phyloP scores from a whole-genome alignment of 345 rosid genomes.

The Rubroshorea leprosula region DNA sequence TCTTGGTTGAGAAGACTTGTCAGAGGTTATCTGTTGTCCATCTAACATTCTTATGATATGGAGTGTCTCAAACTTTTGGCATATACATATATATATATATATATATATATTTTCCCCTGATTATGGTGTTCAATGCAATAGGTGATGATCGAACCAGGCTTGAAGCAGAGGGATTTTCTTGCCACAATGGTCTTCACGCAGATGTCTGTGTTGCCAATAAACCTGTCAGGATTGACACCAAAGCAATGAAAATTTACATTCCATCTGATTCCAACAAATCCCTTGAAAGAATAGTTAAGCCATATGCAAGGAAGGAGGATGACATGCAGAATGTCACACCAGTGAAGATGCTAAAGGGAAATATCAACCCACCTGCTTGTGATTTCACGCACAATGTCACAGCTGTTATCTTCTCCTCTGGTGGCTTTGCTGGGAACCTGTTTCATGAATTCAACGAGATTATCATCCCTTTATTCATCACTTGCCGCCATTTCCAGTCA shows the following conservation, averaged over 20 bases:
- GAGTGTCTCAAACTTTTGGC: too few species aligned
- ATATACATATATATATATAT: too few species aligned
- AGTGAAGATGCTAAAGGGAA: background rate
- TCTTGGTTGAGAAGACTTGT: constrained; percentile 17
- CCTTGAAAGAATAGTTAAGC: background rate
- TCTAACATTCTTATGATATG: background rate
- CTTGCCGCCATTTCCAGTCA: background rate
- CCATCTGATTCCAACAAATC: background rate
- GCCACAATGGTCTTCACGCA: background rate
- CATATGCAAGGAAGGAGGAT: background rate
- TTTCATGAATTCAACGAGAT: background rate
- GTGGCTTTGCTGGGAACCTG: background rate
- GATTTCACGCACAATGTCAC: background rate
- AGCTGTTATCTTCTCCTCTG: background rate
- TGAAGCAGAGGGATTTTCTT: background rate
- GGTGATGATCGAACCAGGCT: background rate
- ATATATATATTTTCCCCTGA: background rate
- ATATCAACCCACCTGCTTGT: background rate
- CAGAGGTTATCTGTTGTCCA: constrained; percentile 8
- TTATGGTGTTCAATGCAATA: background rate
- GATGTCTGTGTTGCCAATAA: background rate
- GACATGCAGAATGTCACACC: background rate
- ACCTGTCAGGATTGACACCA: background rate
- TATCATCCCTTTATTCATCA: background rate
- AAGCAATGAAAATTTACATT: background rate